These are phyloP conservation scores for Sechiopsis laciniata DNA, from an alignment of 306 rosid species.

Conservation along the genomic window DNA sequence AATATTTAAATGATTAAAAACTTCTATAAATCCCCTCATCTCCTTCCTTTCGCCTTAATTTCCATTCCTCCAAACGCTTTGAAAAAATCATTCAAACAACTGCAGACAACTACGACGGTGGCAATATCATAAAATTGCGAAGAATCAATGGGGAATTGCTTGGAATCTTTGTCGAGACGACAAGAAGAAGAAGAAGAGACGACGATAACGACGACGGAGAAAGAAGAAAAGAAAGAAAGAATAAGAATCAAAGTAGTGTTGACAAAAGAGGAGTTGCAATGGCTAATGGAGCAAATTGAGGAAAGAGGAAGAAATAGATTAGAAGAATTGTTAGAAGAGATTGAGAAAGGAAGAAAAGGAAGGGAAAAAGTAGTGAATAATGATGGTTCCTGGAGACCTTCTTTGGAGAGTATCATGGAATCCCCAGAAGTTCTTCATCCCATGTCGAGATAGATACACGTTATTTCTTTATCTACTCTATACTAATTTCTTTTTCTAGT, in stretches of 20 bases:
- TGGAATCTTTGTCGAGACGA: background rate
- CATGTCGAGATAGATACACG: slow-evolving; percentile 27
- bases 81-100: background rate
- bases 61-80: background rate
- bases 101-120: no score
- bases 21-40: background rate
- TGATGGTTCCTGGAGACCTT: slow-evolving; percentile 72
- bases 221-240: slow-evolving; percentile 23
- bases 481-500: no score
- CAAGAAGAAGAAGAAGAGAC: slow-evolving; percentile 11
- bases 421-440: slow-evolving; percentile 51
- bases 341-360: slow-evolving; percentile 31
- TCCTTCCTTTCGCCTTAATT: background rate
- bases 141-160: background rate
- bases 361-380: background rate
- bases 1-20: background rate
- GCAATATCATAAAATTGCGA: background rate
- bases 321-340: slow-evolving; percentile 49
- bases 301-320: slow-evolving; percentile 40
- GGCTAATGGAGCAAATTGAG: slow-evolving; percentile 56
- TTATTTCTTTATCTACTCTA: background rate
- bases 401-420: slow-evolving; percentile 66
- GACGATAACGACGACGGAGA: slow-evolving; percentile 4
- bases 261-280: slow-evolving; percentile 37
- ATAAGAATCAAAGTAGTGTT: slow-evolving; percentile 59